Percentiles rank a stretch among this genome's conserved stretches.
phyloP scores from a whole-genome alignment of 2,329 filamentous ascomycete genomes.

The Catunica adiposa region DNA sequence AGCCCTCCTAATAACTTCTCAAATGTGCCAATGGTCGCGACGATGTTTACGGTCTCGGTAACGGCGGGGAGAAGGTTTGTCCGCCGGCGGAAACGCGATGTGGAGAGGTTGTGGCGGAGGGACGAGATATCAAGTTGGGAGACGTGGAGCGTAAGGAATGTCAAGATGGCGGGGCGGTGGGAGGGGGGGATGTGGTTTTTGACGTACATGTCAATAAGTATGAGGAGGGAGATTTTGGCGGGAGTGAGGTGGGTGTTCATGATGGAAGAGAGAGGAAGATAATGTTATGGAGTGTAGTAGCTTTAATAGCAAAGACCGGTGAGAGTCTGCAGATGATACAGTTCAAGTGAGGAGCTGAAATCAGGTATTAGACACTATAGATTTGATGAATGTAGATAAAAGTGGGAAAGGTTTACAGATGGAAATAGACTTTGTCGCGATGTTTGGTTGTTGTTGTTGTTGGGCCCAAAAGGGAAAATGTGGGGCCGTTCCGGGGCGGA shows the following conservation, averaged over 20 bases:
- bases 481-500: not conserved
- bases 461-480: not conserved
- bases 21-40: constrained; percentile 40
- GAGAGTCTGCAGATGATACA: no score
- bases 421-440: not conserved
- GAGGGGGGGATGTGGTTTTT: constrained; percentile 51
- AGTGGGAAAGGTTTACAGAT: not conserved
- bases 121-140: constrained; percentile 27
- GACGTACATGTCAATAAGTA: constrained; percentile 66
- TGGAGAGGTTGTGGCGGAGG: constrained; percentile 17
- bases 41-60: constrained; percentile 33
- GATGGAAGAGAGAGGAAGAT: not conserved
- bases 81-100: constrained; percentile 14
- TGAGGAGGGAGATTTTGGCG: constrained; percentile 67
- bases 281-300: no score
- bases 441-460: not conserved
- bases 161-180: constrained; percentile 58
- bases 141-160: constrained; percentile 60
- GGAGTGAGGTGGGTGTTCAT: constrained; percentile 83
- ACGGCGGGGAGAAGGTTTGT: constrained; percentile 27
- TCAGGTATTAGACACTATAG: not conserved
- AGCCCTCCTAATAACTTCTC: constrained; percentile 38
- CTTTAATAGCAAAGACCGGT: no score
- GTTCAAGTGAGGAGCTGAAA: not conserved
- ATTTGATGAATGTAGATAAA: not conserved